Evolutionary conservation across 208 protist species (phyloP).

Genomic region (Leishmania lainsoni): DNA sequence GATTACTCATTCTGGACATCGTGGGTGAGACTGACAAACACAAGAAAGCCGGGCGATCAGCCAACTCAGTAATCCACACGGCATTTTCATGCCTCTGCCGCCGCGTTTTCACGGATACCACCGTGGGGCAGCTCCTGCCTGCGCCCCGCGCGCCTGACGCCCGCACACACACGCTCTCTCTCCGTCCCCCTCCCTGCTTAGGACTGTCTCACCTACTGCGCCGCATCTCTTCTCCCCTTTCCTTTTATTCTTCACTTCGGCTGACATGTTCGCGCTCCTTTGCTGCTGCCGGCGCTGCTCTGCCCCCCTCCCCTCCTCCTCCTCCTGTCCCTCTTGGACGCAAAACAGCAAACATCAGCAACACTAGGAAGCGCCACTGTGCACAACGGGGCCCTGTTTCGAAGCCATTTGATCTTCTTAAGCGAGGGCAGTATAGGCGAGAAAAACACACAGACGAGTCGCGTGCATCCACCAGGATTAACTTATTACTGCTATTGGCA

Average conservation of each 20-base stretch:
- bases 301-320: neutral
- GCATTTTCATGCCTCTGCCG: no score
- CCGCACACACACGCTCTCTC: neutral
- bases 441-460: neutral
- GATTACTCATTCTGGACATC: no score
- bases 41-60: no score
- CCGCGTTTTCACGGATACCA: no score
- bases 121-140: no score
- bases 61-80: no score
- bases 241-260: neutral
- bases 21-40: no score
- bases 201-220: neutral
- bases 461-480: neutral
- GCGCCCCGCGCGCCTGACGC: neutral
- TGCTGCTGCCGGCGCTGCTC: neutral
- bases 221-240: neutral
- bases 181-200: neutral
- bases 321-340: neutral
- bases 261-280: neutral
- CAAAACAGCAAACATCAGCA: neutral
- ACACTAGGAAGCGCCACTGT: neutral
- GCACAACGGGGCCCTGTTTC: neutral
- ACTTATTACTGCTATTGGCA: neutral
- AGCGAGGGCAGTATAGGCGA: neutral
- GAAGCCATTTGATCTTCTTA: neutral